Conservation (phyloP, 805 yeast genomes). For the Pichia kluyveri region DNA sequence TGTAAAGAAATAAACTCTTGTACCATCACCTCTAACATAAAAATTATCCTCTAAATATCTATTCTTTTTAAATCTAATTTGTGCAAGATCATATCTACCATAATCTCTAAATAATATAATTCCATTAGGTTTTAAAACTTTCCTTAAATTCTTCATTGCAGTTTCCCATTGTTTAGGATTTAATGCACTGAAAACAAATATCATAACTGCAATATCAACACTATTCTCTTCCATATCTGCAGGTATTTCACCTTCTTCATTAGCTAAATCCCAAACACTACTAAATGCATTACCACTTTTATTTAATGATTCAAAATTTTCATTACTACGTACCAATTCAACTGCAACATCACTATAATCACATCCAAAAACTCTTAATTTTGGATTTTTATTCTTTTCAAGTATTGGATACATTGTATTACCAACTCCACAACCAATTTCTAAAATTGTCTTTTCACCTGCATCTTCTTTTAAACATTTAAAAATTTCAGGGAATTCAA, state of each 20-base stretch:
- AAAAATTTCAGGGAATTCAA: constrained; percentile 84
- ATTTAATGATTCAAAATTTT: constrained; percentile 39
- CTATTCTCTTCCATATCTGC: constrained; percentile 75
- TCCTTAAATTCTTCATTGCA: constrained; percentile 64
- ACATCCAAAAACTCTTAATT: constrained; percentile 68
- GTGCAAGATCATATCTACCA: constrained; percentile 94
- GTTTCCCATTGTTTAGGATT: constrained; percentile 85
- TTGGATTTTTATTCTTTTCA: constrained; percentile 72
- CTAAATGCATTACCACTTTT: constrained; percentile 46
- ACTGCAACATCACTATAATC: constrained; percentile 90
- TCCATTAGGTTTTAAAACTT: constrained; percentile 88
- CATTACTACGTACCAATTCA: constrained; percentile 64
- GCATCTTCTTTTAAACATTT: constrained; percentile 66
- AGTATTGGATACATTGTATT: constrained; percentile 91
- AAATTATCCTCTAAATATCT: constrained; percentile 85
- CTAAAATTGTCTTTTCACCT: constrained; percentile 68
- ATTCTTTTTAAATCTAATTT: constrained; percentile 83
- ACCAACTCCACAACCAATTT: constrained; percentile 98
- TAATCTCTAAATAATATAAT: constrained; percentile 84
- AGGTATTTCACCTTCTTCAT: constrained; percentile 64
- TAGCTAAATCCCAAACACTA: constrained; percentile 92
- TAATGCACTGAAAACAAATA: constrained; percentile 87
- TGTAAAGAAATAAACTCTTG: constrained; percentile 93
- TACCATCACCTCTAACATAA: constrained; percentile 96
- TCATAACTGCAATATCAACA: constrained; percentile 88